Evolutionary conservation across 495 filamentous ascomycete species (phyloP).

Genomic region (Trichoderma orchidacearum): DNA sequence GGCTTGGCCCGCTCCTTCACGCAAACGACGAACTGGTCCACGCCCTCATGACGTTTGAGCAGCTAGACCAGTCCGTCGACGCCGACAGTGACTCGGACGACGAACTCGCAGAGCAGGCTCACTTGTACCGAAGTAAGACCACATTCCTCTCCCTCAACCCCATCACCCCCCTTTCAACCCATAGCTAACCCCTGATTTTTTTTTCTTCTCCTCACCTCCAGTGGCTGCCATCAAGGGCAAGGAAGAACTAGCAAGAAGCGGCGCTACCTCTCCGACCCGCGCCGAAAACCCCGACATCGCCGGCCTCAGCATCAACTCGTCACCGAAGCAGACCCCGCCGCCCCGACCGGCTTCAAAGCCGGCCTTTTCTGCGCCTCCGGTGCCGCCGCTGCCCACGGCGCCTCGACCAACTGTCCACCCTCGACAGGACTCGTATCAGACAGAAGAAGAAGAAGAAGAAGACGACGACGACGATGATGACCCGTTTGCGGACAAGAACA

Average conservation of each 20-base stretch:
- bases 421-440: neutral
- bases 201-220: constrained; percentile 6
- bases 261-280: constrained; percentile 11
- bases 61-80: constrained; percentile 87
- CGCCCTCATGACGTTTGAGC: constrained; percentile 90
- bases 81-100: constrained; percentile 92
- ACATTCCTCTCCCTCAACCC: neutral
- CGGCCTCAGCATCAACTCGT: constrained; percentile 19
- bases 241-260: constrained; percentile 19
- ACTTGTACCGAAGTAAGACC: constrained; percentile 35
- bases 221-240: constrained; percentile 37
- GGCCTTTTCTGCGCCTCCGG: neutral
- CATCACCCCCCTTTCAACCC: neutral
- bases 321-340: constrained; percentile 25
- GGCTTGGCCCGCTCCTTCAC: constrained; percentile 65
- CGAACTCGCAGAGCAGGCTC: constrained; percentile 41
- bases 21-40: constrained; percentile 77
- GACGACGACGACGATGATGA: constrained; percentile 57
- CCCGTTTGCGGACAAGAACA: constrained; percentile 69
- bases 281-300: constrained; percentile 20
- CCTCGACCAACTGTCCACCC: constrained; percentile 12
- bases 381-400: constrained; percentile 10
- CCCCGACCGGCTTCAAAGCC: constrained; percentile 29
- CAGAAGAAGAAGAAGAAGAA: constrained; percentile 34
- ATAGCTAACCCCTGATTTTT: neutral